Conservation (phyloP, 129 eudicot genomes). For the Tagetes patula region DNA sequence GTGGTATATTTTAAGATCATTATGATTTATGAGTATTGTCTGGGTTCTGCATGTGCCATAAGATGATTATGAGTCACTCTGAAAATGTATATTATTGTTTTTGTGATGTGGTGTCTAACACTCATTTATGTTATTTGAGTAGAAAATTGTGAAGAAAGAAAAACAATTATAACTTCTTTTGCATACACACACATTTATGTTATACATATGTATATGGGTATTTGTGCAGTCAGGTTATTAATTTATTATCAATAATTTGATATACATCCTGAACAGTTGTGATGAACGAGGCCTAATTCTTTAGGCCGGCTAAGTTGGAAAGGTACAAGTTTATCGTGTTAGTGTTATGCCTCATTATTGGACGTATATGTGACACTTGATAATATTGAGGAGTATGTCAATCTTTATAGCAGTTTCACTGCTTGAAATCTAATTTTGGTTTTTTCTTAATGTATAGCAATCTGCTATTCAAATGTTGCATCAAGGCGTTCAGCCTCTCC, state of each 20-base stretch:
- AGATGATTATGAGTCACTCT: not conserved
- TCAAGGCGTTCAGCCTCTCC: constrained; percentile 62
- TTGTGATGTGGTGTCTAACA: constrained; percentile 30
- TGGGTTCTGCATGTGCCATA: constrained; percentile 6
- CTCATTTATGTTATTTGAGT: not conserved
- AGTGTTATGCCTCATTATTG: not conserved
- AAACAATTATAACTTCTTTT: not conserved
- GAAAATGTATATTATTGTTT: constrained; percentile 21
- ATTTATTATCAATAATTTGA: not conserved
- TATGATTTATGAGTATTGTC: not conserved
- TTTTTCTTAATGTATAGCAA: constrained; percentile 37
- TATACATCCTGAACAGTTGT: not conserved
- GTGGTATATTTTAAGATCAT: constrained; percentile 20
- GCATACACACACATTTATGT: not conserved
- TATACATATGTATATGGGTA: not conserved
- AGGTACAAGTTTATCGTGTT: constrained; percentile 4
- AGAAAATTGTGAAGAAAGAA: constrained; percentile 8
- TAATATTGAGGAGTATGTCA: constrained; percentile 5
- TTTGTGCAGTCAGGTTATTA: not conserved
- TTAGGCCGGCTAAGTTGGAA: not conserved
- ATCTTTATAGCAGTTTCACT: constrained; percentile 16
- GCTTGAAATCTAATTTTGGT: constrained; percentile 21
- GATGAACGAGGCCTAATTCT: not conserved
- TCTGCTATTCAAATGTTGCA: constrained; percentile 50
- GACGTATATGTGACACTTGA: constrained; percentile 1